phyloP scores from a whole-genome alignment of 2,329 filamentous ascomycete genomes.

The Colletotrichum sp. region DNA sequence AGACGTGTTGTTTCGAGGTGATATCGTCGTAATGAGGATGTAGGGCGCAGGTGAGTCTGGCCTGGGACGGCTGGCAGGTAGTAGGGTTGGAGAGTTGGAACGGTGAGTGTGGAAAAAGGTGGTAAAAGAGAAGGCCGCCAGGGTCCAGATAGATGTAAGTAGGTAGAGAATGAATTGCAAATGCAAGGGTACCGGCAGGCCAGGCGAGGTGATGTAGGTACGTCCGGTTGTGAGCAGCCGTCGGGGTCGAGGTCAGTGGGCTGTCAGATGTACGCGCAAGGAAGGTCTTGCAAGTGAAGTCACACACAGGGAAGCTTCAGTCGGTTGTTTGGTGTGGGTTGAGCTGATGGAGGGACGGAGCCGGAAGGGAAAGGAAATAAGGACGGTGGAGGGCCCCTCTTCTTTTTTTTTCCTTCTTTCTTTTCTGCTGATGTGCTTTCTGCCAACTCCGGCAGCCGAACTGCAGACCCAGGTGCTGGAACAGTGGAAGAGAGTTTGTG shows the following conservation, averaged over 20 bases:
- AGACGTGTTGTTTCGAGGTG: background rate
- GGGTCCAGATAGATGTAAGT: conserved; percentile 15
- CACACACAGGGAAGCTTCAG: background rate
- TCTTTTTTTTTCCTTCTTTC: background rate
- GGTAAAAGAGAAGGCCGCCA: conserved; percentile 1
- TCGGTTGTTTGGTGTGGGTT: background rate
- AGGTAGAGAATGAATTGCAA: background rate
- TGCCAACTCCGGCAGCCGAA: background rate
- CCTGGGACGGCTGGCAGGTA: background rate
- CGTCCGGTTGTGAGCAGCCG: background rate
- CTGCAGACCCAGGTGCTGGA: background rate
- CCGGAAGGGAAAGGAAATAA: background rate
- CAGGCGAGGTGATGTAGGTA: background rate
- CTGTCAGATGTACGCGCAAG: background rate
- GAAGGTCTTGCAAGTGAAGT: background rate
- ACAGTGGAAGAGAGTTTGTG: background rate
- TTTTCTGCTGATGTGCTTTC: background rate
- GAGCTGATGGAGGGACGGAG: conserved; percentile 13
- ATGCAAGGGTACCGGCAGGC: background rate
- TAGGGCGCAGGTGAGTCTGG: background rate
- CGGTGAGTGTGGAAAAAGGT: background rate
- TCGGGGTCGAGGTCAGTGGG: background rate
- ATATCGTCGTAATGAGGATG: background rate
- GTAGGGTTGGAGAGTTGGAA: background rate
- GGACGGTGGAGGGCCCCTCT: background rate